A percentile compares a stretch with the other conserved stretches of the same genome.
These are phyloP conservation scores for Xylaria cubensis DNA, from an alignment of 495 filamentous ascomycete genomes.

Conservation along the genomic window DNA sequence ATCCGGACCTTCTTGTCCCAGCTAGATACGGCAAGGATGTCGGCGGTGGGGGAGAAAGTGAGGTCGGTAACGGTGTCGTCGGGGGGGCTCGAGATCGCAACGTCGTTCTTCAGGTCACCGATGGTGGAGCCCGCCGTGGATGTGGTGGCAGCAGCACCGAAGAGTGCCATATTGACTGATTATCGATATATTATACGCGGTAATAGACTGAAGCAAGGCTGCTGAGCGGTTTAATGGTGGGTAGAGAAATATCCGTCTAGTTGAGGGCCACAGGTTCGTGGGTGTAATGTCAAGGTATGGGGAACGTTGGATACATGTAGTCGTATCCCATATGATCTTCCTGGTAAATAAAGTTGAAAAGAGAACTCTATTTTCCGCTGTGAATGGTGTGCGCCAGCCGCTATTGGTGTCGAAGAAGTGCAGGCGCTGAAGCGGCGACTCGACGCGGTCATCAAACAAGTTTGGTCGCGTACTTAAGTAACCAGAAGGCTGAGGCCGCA, in stretches of 20 bases:
- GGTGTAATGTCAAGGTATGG: not conserved
- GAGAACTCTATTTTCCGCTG: not conserved
- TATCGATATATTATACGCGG: not conserved
- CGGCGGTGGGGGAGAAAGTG: slow-evolving; percentile 75
- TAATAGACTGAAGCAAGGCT: not conserved
- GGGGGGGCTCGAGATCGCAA: slow-evolving; percentile 75
- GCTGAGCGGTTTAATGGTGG: not conserved
- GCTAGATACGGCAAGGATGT: slow-evolving; percentile 83
- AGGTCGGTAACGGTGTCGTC: slow-evolving; percentile 87
- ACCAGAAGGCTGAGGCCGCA: not conserved
- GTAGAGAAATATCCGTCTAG: not conserved
- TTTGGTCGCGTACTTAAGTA: not conserved
- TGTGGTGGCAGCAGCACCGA: slow-evolving; percentile 54
- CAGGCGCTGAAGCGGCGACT: not conserved
- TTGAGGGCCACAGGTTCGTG: not conserved
- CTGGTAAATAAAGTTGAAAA: not conserved
- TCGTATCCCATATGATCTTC: not conserved
- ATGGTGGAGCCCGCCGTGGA: slow-evolving; percentile 67
- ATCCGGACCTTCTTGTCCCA: slow-evolving; percentile 97
- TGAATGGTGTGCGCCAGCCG: not conserved
- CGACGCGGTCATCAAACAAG: not conserved
- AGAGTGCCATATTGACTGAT: slow-evolving; percentile 64
- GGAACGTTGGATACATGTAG: not conserved
- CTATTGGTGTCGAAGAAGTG: not conserved
- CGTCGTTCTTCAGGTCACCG: slow-evolving; percentile 90